A percentile compares a stretch with the other conserved stretches of the same genome.
phyloP scores from a whole-genome alignment of 148 eudicot genomes.

The Silene conica region DNA sequence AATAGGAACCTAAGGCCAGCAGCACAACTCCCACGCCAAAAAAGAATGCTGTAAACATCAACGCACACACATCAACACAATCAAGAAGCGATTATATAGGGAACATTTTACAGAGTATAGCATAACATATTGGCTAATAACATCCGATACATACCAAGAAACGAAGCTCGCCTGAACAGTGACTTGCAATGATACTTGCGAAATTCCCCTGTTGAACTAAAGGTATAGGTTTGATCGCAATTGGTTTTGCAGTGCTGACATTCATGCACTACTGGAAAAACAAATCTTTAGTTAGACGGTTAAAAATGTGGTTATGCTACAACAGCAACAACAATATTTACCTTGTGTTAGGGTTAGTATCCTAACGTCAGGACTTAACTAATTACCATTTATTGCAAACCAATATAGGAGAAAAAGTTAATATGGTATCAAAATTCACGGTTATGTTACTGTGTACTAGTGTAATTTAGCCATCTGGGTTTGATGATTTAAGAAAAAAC shows the following conservation, averaged over 20 bases:
- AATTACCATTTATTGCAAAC: too few relatives aligned
- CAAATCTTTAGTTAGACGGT: neutral
- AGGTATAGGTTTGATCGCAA: too few relatives aligned
- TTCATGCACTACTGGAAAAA: constrained; percentile 13
- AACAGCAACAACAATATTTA: neutral
- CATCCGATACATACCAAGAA: constrained; percentile 1
- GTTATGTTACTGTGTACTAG: too few relatives aligned
- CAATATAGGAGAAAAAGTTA: too few relatives aligned
- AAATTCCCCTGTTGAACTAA: too few relatives aligned
- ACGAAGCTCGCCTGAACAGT: too few relatives aligned
- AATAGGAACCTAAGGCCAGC: constrained; percentile 8
- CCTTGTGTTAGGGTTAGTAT: too few relatives aligned
- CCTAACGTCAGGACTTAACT: too few relatives aligned
- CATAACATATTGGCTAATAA: neutral
- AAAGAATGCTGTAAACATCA: constrained; percentile 10
- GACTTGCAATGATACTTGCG: too few relatives aligned
- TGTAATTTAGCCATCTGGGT: too few relatives aligned
- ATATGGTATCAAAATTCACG: too few relatives aligned
- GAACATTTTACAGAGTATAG: neutral
- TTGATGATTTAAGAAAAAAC: too few relatives aligned
- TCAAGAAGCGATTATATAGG: neutral
- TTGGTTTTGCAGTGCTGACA: constrained; percentile 10
- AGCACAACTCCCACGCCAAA: neutral
- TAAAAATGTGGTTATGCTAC: neutral
- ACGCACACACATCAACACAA: neutral